A percentile compares a stretch with the other conserved stretches of the same genome.
Conservation (phyloP, 148 eudicot genomes). For the Linanthus parryae region DNA sequence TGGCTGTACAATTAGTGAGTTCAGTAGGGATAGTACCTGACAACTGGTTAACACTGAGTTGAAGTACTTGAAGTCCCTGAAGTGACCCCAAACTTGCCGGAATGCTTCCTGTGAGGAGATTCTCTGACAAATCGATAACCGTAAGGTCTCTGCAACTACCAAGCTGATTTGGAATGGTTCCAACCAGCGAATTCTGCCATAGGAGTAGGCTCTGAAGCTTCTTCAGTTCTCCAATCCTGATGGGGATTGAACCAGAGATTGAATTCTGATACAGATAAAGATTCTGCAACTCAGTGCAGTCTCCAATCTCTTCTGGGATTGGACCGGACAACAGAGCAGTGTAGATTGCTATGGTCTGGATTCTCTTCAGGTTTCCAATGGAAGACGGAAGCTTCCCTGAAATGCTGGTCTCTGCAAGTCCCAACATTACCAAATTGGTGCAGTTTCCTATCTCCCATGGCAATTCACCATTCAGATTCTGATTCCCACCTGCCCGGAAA, state of each 20-base stretch:
- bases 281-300: constrained; percentile 66
- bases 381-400: constrained; percentile 68
- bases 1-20: constrained; percentile 55
- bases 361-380: constrained; percentile 64
- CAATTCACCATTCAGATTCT: constrained; percentile 69
- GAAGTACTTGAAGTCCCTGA: constrained; percentile 53
- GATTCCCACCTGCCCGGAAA: constrained; percentile 90
- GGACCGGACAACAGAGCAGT: constrained; percentile 74
- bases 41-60: constrained; percentile 65
- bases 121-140: constrained; percentile 71
- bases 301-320: constrained; percentile 84
- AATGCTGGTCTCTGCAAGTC: constrained; percentile 82
- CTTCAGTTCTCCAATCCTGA: constrained; percentile 47
- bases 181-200: constrained; percentile 90
- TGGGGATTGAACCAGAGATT: constrained; percentile 72
- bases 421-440: constrained; percentile 49
- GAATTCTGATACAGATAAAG: constrained; percentile 85
- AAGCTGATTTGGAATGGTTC: constrained; percentile 61
- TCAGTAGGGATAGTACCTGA: constrained; percentile 72
- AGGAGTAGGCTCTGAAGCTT: constrained; percentile 73
- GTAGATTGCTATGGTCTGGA: constrained; percentile 85
- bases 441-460: constrained; percentile 89
- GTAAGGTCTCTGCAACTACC: constrained; percentile 56
- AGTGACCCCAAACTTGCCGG: constrained; percentile 65
- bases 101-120: constrained; percentile 65